Conservation (phyloP, 2,329 filamentous ascomycete genomes). For the Fusarium lateritium region DNA sequence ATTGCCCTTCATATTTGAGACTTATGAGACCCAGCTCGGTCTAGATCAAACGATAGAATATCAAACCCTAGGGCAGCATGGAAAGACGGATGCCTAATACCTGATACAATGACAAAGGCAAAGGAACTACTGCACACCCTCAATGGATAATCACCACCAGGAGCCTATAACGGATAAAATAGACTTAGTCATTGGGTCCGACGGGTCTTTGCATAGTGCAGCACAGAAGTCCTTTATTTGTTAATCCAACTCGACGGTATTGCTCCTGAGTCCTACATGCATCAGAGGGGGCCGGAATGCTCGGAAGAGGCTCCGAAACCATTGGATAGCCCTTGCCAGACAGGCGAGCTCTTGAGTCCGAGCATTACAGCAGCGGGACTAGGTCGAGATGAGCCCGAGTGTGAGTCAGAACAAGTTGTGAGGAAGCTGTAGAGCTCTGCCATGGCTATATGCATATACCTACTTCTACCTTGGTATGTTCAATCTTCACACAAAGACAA, state of each 20-base stretch:
- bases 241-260: background rate
- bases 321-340: constrained; percentile 22
- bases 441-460: background rate
- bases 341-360: background rate
- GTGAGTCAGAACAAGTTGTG: background rate
- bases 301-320: constrained; percentile 20
- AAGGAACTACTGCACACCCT: constrained; percentile 25
- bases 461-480: too few species aligned
- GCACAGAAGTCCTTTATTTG: background rate
- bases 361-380: background rate
- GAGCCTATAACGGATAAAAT: constrained; percentile 17
- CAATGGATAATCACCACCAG: constrained; percentile 3
- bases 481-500: too few species aligned
- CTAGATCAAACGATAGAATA: background rate
- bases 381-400: background rate
- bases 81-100: background rate
- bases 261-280: background rate
- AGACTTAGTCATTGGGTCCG: background rate
- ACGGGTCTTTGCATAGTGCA: background rate
- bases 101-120: background rate
- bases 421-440: background rate
- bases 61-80: background rate
- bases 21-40: background rate
- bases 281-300: constrained; percentile 21
- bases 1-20: background rate